These are phyloP conservation scores for Erythrobasidium hasegawianum DNA, from an alignment of 1,284 basidiomycete genomes.

Conservation along the genomic window DNA sequence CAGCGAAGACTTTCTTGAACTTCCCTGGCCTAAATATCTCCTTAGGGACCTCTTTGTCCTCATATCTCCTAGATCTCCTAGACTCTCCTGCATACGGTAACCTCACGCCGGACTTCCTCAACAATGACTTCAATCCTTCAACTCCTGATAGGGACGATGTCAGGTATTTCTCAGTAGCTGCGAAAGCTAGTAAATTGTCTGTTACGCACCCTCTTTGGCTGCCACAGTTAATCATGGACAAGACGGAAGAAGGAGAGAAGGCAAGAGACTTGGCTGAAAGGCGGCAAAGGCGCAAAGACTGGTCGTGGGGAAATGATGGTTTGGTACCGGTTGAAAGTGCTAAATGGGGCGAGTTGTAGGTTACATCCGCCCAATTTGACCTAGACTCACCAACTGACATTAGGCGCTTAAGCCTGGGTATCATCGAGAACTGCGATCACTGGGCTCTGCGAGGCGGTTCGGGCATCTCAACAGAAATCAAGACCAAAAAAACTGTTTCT, in stretches of 20 bases:
- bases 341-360: constrained; percentile 74
- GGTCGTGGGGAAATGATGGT: constrained; percentile 87
- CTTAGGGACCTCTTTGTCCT: constrained; percentile 75
- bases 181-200: constrained; percentile 65
- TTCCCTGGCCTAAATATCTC: constrained; percentile 45
- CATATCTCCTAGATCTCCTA: constrained; percentile 81
- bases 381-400: constrained; percentile 45
- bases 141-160: constrained; percentile 76
- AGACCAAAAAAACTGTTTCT: constrained; percentile 3
- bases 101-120: constrained; percentile 80
- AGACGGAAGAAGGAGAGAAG: constrained; percentile 60
- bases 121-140: constrained; percentile 80
- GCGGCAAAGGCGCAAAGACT: constrained; percentile 49
- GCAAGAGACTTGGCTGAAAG: constrained; percentile 54
- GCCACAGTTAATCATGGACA: constrained; percentile 87
- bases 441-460: constrained; percentile 87
- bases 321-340: constrained; percentile 85
- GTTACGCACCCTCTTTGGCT: constrained; percentile 96
- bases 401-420: constrained; percentile 59
- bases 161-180: constrained; percentile 87
- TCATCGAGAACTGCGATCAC: constrained; percentile 86
- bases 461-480: constrained; percentile 47
- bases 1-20: constrained; percentile 32
- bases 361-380: neutral
- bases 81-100: constrained; percentile 98